These are phyloP conservation scores for Erodium maritimum DNA, from an alignment of 345 rosid species.

Conservation along the genomic window DNA sequence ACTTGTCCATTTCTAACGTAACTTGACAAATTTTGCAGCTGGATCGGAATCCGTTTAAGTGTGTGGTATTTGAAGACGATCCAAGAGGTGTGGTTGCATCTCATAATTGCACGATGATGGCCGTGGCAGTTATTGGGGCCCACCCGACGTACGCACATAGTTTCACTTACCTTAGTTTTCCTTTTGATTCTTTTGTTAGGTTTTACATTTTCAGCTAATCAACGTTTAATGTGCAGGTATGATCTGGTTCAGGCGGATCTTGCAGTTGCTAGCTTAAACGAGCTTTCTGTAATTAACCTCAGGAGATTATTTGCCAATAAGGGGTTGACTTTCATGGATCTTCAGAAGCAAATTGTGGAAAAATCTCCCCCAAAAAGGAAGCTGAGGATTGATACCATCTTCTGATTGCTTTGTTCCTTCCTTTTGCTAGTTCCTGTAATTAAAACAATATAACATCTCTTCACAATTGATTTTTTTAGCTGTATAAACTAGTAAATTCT, in stretches of 20 bases:
- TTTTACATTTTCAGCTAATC: too few relatives aligned
- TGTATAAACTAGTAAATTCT: too few relatives aligned
- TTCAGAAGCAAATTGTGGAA: conserved; percentile 66
- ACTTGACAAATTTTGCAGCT: too few relatives aligned
- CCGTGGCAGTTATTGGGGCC: conserved; percentile 72
- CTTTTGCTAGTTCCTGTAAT: too few relatives aligned
- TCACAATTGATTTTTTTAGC: too few relatives aligned
- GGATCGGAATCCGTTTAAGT: conserved; percentile 89
- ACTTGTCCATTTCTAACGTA: too few relatives aligned
- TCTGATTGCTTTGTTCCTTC: too few relatives aligned
- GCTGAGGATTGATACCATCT: conserved; percentile 76
- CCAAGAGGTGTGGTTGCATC: conserved; percentile 86
- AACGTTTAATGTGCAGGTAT: conserved; percentile 40
- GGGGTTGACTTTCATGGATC: conserved; percentile 84
- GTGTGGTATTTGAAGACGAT: conserved; percentile 90
- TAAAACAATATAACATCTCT: too few relatives aligned
- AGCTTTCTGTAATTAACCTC: conserved; percentile 86
- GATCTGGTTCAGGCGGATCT: conserved; percentile 93
- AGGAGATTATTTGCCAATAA: conserved; percentile 79
- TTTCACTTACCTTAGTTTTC: too few relatives aligned
- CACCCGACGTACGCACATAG: conserved; percentile 79
- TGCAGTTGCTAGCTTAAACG: conserved; percentile 62
- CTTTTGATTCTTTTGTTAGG: too few relatives aligned
- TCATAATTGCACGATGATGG: conserved; percentile 99
- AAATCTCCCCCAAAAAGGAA: conserved; percentile 67